phyloP scores from a whole-genome alignment of 768 basidiomycete species.

The Naganishia antarctica region DNA sequence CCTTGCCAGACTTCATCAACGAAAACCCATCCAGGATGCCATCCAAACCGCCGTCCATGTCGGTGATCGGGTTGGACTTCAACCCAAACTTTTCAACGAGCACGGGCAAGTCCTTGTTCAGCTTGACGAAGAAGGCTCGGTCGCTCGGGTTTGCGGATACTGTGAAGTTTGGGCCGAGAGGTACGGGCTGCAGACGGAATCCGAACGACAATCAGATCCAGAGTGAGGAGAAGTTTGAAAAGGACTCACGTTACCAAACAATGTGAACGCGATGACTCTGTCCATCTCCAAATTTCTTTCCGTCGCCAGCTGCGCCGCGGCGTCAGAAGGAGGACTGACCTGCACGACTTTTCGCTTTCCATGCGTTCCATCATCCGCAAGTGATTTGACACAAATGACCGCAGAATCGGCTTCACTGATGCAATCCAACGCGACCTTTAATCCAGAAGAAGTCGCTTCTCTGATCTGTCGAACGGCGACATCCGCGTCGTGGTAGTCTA shows the following conservation, averaged over 20 bases:
- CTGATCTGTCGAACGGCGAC: slow-evolving; percentile 36
- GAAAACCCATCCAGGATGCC: slow-evolving; percentile 32
- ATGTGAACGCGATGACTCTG: slow-evolving; percentile 34
- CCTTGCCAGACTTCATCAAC: slow-evolving; percentile 30
- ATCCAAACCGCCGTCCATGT: slow-evolving; percentile 43
- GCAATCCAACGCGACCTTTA: slow-evolving; percentile 34
- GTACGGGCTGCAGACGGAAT: slow-evolving; percentile 32
- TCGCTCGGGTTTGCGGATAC: slow-evolving; percentile 33
- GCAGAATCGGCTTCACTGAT: slow-evolving; percentile 32
- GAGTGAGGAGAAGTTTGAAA: background rate
- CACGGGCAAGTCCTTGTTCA: slow-evolving; percentile 22
- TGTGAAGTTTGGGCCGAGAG: slow-evolving; percentile 31
- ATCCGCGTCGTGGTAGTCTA: slow-evolving; percentile 49
- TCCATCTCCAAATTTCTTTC: slow-evolving; percentile 33
- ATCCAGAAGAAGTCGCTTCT: slow-evolving; percentile 31
- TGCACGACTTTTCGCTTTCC: slow-evolving; percentile 33
- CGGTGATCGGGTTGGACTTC: slow-evolving; percentile 37
- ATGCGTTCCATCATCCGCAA: slow-evolving; percentile 30
- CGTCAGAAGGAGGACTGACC: slow-evolving; percentile 29
- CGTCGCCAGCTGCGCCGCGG: slow-evolving; percentile 22
- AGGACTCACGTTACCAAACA: slow-evolving; percentile 34
- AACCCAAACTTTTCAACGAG: slow-evolving; percentile 33
- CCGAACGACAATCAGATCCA: background rate
- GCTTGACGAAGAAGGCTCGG: slow-evolving; percentile 29
- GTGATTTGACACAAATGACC: slow-evolving; percentile 29